Percentiles rank a stretch among this genome's conserved stretches.
phyloP scores from a whole-genome alignment of 2,329 filamentous ascomycete species.

The Botrytis cinerea region DNA sequence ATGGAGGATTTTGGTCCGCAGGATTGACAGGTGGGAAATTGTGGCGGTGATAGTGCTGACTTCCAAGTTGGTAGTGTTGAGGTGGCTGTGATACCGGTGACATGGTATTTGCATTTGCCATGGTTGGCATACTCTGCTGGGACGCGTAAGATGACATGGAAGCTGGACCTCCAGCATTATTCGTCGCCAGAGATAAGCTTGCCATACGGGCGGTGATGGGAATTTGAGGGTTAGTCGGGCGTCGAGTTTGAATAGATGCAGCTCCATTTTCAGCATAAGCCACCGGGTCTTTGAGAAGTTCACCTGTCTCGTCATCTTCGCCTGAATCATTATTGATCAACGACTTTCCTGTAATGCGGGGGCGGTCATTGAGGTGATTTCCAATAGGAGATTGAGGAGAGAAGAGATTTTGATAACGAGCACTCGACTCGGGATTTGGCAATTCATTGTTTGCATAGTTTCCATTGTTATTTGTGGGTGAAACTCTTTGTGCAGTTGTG shows the following conservation, averaged over 20 bases:
- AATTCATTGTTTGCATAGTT: conserved; percentile 59
- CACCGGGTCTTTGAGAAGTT: conserved; percentile 71
- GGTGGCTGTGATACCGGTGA: conserved; percentile 54
- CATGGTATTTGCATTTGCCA: conserved; percentile 48
- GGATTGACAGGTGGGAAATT: conserved; percentile 87
- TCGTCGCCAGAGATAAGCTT: conserved; percentile 72
- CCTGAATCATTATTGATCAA: conserved; percentile 70
- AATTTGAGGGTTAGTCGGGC: conserved; percentile 71
- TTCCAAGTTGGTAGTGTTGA: conserved; percentile 57
- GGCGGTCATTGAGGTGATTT: conserved; percentile 64
- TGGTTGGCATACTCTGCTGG: conserved; percentile 35
- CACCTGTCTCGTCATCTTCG: conserved; percentile 70
- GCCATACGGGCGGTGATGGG: conserved; percentile 65
- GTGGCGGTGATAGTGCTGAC: conserved; percentile 59
- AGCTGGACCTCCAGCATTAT: conserved; percentile 46
- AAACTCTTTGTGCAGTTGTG: conserved; percentile 45
- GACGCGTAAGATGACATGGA: conserved; percentile 34
- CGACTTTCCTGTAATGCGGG: conserved; percentile 65
- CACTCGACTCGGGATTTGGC: conserved; percentile 55
- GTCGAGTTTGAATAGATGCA: conserved; percentile 55
- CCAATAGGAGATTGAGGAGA: conserved; percentile 73
- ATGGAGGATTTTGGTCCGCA: conserved; percentile 93
- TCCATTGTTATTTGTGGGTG: conserved; percentile 60
- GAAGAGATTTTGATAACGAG: conserved; percentile 64
- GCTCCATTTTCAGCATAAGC: conserved; percentile 73